Evolutionary conservation across 768 basidiomycete genomes (phyloP), one percentile per base, ranked within the genome.

Genomic region (Amanita rimosa): DNA sequence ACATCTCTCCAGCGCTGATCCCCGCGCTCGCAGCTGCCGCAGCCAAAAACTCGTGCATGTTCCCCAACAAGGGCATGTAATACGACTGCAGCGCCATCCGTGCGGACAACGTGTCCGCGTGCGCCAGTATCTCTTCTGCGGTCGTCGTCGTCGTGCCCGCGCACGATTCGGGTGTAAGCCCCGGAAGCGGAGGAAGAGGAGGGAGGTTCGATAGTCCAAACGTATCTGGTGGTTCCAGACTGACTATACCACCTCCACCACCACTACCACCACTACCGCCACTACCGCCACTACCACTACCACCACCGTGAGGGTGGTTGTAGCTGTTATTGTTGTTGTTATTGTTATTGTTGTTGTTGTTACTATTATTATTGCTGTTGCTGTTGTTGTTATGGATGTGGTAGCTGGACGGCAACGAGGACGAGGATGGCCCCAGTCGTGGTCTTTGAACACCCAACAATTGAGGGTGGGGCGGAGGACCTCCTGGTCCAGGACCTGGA

Each of bases 51-150:
- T 67, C 70, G 57, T 72, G 71, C 48, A 72, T 67, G 53, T 72
- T 70, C 27, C 70, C 69, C 16, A 78, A 64, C 42, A 78, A 66
- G 46, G 82, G 79, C 61, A 77, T 66, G 60, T 83, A 83, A 55
- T 72, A 83, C 52, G 74, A 77, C 61, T 79, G 78, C 46, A 82
- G 62, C 19, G 75, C 73, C 69, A 80, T 74, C 52, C 75, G 72
- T 26, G 77, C 73, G 22, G 79, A 76, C 35, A 81, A 62, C 19
- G 71, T 64, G 58, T 79, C 78, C 4, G 78, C 73, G 54, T 76
- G 78, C 3, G 72, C 71, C 35, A 80, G 66, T 41, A 79, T 69
- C 58, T 79, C 77, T 48, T 78, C 78, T n/a, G 74, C 67, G 8
- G 22, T 24, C 22, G 68, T 68, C 16, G 74, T 66, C 7, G 22